A percentile compares a stretch with the other conserved stretches of the same genome.
phyloP scores from a whole-genome alignment of 306 rosid species.

The Pyrus pyrifolia region DNA sequence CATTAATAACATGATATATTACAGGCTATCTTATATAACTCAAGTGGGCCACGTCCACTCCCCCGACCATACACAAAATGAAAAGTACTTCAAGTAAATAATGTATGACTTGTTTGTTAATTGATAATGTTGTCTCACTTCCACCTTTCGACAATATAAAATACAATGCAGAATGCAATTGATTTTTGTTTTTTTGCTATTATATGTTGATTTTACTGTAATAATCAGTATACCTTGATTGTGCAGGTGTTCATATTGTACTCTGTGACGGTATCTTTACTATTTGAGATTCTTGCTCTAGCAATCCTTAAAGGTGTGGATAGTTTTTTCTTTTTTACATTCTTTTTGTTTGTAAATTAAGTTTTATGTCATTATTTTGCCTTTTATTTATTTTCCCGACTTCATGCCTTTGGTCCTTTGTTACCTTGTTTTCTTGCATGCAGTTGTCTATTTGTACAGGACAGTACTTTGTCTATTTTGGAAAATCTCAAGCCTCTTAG shows the following conservation, averaged over 20 bases:
- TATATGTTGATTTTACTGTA: neutral
- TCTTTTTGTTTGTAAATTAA: neutral
- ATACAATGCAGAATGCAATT: neutral
- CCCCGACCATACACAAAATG: neutral
- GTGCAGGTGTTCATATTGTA: constrained; percentile 82
- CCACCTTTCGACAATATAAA: neutral
- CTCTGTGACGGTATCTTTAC: constrained; percentile 52
- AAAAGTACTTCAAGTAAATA: too few relatives aligned
- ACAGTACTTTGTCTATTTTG: neutral
- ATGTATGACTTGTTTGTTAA: neutral
- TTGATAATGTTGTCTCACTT: neutral
- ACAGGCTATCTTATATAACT: neutral
- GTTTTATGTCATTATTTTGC: constrained; percentile 16
- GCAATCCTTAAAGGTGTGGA: constrained; percentile 65
- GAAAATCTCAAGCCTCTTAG: neutral
- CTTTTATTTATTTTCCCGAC: neutral
- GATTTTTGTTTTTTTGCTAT: neutral
- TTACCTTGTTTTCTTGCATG: neutral
- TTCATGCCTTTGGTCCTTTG: neutral
- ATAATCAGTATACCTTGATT: constrained; percentile 1
- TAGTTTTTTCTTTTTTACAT: constrained; percentile 12
- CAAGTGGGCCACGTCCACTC: neutral
- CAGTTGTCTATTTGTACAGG: neutral
- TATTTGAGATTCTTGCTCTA: constrained; percentile 62
- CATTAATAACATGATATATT: neutral